A percentile compares a stretch with the other conserved stretches of the same genome.
phyloP scores from a whole-genome alignment of 139 green algal genomes.

The Tetradesmus obliquus region DNA sequence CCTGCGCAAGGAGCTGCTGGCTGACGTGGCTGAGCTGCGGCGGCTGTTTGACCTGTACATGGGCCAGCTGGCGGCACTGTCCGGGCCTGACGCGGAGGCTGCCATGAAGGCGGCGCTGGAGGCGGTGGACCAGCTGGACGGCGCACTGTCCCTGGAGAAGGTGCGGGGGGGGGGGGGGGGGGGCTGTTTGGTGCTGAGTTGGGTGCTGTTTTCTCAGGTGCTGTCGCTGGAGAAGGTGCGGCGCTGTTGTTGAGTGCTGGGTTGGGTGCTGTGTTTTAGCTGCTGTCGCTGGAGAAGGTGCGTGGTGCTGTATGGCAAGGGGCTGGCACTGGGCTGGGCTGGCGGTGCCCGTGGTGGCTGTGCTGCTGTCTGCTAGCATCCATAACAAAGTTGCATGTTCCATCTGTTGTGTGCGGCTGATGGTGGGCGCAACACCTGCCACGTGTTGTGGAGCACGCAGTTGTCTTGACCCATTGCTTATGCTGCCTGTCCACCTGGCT shows the following conservation, averaged over 20 bases:
- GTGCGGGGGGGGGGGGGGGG: not conserved
- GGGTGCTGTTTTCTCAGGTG: not conserved
- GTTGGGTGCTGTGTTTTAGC: not conserved
- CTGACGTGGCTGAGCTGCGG: constrained; percentile 36
- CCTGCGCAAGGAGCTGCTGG: constrained; percentile 33
- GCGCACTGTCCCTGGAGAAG: constrained; percentile 33
- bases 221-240: not conserved
- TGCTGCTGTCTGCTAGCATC: not conserved
- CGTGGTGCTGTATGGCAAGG: not conserved
- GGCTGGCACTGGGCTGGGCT: not conserved
- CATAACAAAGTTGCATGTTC: no score
- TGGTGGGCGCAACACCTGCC: no score
- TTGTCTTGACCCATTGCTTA: no score
- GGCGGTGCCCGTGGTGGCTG: not conserved
- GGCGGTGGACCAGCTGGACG: constrained; percentile 48
- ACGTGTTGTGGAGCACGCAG: no score
- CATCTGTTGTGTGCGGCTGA: no score
- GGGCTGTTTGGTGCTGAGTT: not conserved
- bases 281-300: not conserved
- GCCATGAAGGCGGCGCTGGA: constrained; percentile 43
- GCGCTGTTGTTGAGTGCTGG: not conserved
- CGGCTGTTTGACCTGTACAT: constrained; percentile 34
- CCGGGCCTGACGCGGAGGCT: constrained; percentile 37
- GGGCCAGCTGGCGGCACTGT: constrained; percentile 33
- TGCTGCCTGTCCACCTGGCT: not conserved